These are phyloP conservation scores for Streptanthus diversifolius DNA, from an alignment of 345 rosid genomes.

Conservation along the genomic window DNA sequence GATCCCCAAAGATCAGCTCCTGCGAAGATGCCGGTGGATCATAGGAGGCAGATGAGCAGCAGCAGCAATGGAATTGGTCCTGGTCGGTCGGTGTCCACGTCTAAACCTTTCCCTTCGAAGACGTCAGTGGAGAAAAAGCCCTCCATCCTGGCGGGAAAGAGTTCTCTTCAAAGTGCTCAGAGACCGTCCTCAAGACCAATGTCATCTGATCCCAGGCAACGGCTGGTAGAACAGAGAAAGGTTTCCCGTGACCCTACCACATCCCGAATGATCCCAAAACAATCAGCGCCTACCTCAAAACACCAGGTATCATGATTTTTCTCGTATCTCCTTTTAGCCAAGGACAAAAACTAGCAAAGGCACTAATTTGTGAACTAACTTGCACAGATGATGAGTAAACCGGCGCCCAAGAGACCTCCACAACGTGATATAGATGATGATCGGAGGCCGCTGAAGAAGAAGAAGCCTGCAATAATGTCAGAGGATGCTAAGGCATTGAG, in stretches of 20 bases:
- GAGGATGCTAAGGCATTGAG: conserved; percentile 43
- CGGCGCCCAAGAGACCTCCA: conserved; percentile 42
- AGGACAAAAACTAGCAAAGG: neutral
- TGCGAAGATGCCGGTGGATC: conserved; percentile 36
- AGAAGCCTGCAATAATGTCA: conserved; percentile 40
- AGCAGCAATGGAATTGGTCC: conserved; percentile 50
- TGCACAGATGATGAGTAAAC: conserved; percentile 46
- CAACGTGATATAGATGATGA: conserved; percentile 37
- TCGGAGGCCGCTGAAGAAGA: conserved; percentile 53
- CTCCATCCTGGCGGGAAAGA: conserved; percentile 38
- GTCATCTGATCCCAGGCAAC: conserved; percentile 45
- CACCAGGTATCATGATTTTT: conserved; percentile 41
- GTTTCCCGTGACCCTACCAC: conserved; percentile 39
- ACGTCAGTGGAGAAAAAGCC: conserved; percentile 41
- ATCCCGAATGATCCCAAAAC: conserved; percentile 43
- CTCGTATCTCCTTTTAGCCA: neutral
- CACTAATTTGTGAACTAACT: neutral
- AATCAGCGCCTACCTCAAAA: conserved; percentile 38
- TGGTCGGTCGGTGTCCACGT: conserved; percentile 42
- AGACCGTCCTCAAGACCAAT: conserved; percentile 47
- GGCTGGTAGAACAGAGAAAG: conserved; percentile 45
- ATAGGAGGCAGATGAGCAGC: conserved; percentile 47
- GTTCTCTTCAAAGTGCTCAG: conserved; percentile 31
- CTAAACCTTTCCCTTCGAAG: conserved; percentile 46
- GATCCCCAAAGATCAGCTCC: conserved; percentile 42